Base-by-base conservation (phyloP, 768 basidiomycete genomes). In the Lactarius deliciosus region DNA sequence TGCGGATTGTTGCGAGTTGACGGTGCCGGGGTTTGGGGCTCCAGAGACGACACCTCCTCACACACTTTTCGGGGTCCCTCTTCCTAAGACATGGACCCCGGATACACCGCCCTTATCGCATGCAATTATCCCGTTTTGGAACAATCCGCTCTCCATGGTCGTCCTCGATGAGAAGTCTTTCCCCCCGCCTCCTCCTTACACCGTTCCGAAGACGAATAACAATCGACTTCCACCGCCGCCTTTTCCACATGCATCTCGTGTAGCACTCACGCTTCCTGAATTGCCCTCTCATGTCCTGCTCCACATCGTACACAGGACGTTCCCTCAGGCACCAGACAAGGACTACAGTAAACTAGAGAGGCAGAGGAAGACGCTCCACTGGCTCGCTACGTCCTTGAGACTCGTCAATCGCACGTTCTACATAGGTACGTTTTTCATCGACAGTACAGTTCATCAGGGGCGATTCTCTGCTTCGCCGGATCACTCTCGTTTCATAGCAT, bases 301-400 rank as follows among this genome's bases (percentile, higher is more conserved):
- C 57, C 82, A 87, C 59, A 82, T 92, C 60, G 83, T 94, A 5
- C 84, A 89, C 73, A 76, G 79, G 69, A 83, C 84, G 2, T 90
- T 92, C 72, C 85, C 88, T 1, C 79, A 79, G 60, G 73, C 75
- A 13, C 65, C 76, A n/a, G 78, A 81, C 70, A 73, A 81, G 58
- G 78, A 79, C 20, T 72, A 76, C 47, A 74, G 76, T 34, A 78
- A 76, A 55, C 68, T 81, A 2, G 83, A 85, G 72, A 78, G 80
- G 18, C 88, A 89, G 74, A 79, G 90, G 45, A 85, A 84, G 78
- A 86, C 83, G 0, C 80, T 92, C 11, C 86, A 88, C 61, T 94
- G 92, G 92, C 75, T 94, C 9, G 79, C 82, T 1, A 81, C 80
- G 11, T 78, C 78, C 57, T 80, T 94, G 45, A 79, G 92, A 41